Conservation (phyloP, 1,139 yeast genomes). For the Pichia sp. region DNA sequence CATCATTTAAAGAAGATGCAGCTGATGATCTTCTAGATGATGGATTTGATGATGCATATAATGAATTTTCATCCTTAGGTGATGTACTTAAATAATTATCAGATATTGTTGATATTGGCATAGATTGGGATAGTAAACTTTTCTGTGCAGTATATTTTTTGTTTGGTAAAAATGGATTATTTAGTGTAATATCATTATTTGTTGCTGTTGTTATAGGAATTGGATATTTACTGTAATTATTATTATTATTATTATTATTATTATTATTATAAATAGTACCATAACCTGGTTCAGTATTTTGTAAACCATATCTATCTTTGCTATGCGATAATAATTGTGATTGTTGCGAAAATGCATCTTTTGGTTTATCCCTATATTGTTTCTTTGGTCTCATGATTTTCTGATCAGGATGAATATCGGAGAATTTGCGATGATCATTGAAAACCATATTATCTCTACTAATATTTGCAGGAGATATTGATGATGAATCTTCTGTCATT, state of each 20-base stretch:
- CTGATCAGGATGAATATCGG: conserved; percentile 10
- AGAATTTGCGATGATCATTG: conserved; percentile 23
- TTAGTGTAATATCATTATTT: neutral
- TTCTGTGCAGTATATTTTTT: conserved; percentile 1
- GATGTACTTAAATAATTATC: conserved; percentile 3
- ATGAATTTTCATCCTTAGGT: conserved; percentile 5
- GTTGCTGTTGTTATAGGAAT: neutral
- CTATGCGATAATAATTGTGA: conserved; percentile 5
- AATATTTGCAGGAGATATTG: neutral
- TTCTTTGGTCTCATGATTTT: conserved; percentile 8
- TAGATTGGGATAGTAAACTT: conserved; percentile 12
- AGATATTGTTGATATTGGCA: conserved; percentile 8
- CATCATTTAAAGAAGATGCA: conserved; percentile 77
- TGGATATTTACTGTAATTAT: neutral
- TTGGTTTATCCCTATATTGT: neutral
- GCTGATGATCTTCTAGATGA: conserved; percentile 65
- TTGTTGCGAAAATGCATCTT: conserved; percentile 10
- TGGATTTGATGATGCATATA: conserved; percentile 49
- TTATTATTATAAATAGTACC: neutral
- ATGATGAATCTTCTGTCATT: conserved; percentile 20
- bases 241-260: neutral
- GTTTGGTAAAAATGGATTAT: conserved; percentile 2
- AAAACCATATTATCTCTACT: conserved; percentile 1
- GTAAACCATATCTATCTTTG: conserved; percentile 8
- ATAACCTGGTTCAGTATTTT: conserved; percentile 1